Percentiles rank a stretch among this genome's conserved stretches.
Conservation (phyloP, 108 stramenopile genomes). For the Fragilaria crotonensis region DNA sequence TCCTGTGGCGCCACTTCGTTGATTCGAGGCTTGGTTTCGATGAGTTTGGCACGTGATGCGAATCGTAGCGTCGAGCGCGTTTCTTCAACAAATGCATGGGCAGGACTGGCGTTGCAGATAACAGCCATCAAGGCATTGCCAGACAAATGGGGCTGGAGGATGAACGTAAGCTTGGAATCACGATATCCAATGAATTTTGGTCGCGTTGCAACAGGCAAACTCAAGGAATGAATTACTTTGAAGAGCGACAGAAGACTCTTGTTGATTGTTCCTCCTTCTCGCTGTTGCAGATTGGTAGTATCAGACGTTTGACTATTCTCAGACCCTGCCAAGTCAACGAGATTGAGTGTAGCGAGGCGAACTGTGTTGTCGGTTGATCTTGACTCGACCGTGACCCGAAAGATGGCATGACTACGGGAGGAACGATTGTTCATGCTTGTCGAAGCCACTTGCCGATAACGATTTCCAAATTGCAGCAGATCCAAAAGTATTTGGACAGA, state of each 20-base stretch:
- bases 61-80: conserved; percentile 93
- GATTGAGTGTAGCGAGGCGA: conserved; percentile 59
- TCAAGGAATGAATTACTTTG: conserved; percentile 61
- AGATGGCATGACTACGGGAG: conserved; percentile 91
- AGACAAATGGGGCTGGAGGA: conserved; percentile 95
- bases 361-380: conserved; percentile 8
- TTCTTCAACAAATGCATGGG: conserved; percentile 85
- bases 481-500: conserved; percentile 53
- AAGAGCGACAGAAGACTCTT: conserved; percentile 82
- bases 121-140: conserved; percentile 94
- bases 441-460: conserved; percentile 58
- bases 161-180: conserved; percentile 94
- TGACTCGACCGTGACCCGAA: conserved; percentile 69
- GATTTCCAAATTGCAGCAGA: conserved; percentile 53
- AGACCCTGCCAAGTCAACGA: conserved; percentile 87
- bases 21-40: conserved; percentile 68
- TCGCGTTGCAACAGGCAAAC: conserved; percentile 25
- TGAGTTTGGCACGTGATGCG: conserved; percentile 83
- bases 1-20: conserved; percentile 79
- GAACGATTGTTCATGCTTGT: conserved; percentile 88
- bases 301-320: conserved; percentile 61
- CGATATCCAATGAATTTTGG: conserved; percentile 71
- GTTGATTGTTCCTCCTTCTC: conserved; percentile 97
- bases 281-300: conserved; percentile 53
- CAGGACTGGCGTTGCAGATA: conserved; percentile 91